phyloP scores from a whole-genome alignment of 2,329 filamentous ascomycete species.

The Calonectria henricotiae region DNA sequence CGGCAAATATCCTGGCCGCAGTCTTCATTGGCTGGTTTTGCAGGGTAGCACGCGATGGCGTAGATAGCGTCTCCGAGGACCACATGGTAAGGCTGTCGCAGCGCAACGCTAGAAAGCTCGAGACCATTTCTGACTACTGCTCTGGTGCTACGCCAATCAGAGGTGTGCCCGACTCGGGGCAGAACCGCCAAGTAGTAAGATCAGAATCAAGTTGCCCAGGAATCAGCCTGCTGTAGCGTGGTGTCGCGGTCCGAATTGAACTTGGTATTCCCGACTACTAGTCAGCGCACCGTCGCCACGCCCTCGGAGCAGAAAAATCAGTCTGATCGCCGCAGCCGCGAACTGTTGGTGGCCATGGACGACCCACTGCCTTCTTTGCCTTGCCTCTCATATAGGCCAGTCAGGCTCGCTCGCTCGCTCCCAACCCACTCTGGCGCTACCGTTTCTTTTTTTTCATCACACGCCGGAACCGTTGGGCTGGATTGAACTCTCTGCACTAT shows the following conservation, averaged over 20 bases:
- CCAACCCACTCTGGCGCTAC: constrained; percentile 7
- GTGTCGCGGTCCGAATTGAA: too few relatives aligned
- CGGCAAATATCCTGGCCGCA: background rate
- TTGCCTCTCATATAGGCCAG: constrained; percentile 8
- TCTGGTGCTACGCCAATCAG: background rate
- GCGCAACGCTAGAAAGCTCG: constrained; percentile 15
- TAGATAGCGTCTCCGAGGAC: constrained; percentile 2
- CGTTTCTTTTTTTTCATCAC: constrained; percentile 14
- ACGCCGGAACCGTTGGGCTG: background rate
- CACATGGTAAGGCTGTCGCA: background rate
- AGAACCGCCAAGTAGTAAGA: background rate
- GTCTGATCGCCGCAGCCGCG: constrained; percentile 18
- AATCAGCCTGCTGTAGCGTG: too few relatives aligned
- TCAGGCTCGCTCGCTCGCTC: constrained; percentile 8
- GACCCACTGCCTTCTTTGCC: background rate
- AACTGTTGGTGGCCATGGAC: background rate
- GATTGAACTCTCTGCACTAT: constrained; percentile 12
- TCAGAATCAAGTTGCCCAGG: background rate
- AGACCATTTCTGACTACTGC: constrained; percentile 5
- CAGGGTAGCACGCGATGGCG: background rate
- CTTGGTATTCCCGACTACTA: constrained; percentile 7
- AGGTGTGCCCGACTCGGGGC: constrained; percentile 8
- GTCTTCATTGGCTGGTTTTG: background rate
- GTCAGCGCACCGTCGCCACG: constrained; percentile 7
- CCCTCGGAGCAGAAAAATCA: background rate